Conservation (phyloP, 2,329 filamentous ascomycete genomes). For the Fusarium sp. region DNA sequence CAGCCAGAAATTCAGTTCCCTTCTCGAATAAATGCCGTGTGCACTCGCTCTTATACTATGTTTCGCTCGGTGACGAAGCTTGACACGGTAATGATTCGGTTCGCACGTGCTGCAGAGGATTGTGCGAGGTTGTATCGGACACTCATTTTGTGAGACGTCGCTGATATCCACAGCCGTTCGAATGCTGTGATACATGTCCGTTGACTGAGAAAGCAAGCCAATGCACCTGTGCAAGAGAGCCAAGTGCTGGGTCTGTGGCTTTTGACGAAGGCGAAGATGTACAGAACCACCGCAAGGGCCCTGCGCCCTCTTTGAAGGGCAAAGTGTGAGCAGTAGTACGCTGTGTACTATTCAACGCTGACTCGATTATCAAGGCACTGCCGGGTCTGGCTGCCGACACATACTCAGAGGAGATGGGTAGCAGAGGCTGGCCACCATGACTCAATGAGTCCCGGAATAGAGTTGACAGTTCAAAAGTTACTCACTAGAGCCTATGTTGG, state of each 20-base stretch:
- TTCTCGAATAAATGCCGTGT: conserved; percentile 5
- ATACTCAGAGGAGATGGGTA: conserved; percentile 4
- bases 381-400: neutral
- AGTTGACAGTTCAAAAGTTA: conserved; percentile 2
- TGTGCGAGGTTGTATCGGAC: conserved; percentile 25
- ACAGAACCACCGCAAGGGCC: neutral
- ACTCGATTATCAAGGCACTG: conserved; percentile 3
- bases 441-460: neutral
- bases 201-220: neutral
- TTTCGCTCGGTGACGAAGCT: conserved; percentile 5
- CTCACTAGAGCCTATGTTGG: neutral
- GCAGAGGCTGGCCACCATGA: conserved; percentile 3
- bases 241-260: conserved; percentile 1
- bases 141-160: conserved; percentile 31
- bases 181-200: conserved; percentile 32
- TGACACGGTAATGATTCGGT: conserved; percentile 25
- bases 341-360: neutral
- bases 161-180: conserved; percentile 15
- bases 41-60: conserved; percentile 34
- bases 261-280: neutral
- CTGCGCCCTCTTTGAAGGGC: neutral
- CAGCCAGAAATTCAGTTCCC: conserved; percentile 5
- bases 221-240: neutral
- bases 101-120: conserved; percentile 27
- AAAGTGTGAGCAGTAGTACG: neutral